Evolutionary conservation across 441 rosid species (phyloP).

Genomic region (Euphorbia corollata): DNA sequence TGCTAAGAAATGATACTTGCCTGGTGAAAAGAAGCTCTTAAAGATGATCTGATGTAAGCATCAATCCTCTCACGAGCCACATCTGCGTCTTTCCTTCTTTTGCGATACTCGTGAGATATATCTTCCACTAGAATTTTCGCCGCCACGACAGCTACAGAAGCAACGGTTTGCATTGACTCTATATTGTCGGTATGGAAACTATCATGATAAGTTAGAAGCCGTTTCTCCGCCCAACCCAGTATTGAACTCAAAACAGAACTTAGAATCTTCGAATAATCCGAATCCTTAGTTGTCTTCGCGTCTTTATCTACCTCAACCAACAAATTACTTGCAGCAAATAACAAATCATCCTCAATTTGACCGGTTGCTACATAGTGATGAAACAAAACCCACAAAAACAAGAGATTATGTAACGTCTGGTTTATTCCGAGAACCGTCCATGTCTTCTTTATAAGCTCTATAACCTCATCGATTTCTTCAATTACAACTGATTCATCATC

Average conservation of each 20-base stretch:
- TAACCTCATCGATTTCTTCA: conserved; percentile 89
- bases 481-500: conserved; percentile 58
- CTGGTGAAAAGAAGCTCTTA: conserved; percentile 84
- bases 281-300: conserved; percentile 76
- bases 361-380: conserved; percentile 67
- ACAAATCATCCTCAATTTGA: conserved; percentile 72
- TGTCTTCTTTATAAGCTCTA: conserved; percentile 86
- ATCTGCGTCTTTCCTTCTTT: conserved; percentile 70
- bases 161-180: conserved; percentile 69
- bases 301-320: conserved; percentile 83
- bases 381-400: conserved; percentile 88
- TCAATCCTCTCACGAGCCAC: conserved; percentile 72
- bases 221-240: conserved; percentile 90
- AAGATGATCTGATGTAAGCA: conserved; percentile 80
- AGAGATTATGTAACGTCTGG: conserved; percentile 75
- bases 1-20: conserved; percentile 38
- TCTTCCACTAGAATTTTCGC: conserved; percentile 84
- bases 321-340: conserved; percentile 65
- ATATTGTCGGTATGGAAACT: conserved; percentile 65
- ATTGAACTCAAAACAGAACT: conserved; percentile 69
- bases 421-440: conserved; percentile 86
- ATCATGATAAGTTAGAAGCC: conserved; percentile 79
- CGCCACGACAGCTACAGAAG: conserved; percentile 71
- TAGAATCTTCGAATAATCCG: conserved; percentile 69
- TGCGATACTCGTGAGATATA: conserved; percentile 70